Percentiles rank a stretch among this genome's conserved stretches.
phyloP scores from a whole-genome alignment of 2,329 filamentous ascomycete genomes.

The Monosporascus sp. region DNA sequence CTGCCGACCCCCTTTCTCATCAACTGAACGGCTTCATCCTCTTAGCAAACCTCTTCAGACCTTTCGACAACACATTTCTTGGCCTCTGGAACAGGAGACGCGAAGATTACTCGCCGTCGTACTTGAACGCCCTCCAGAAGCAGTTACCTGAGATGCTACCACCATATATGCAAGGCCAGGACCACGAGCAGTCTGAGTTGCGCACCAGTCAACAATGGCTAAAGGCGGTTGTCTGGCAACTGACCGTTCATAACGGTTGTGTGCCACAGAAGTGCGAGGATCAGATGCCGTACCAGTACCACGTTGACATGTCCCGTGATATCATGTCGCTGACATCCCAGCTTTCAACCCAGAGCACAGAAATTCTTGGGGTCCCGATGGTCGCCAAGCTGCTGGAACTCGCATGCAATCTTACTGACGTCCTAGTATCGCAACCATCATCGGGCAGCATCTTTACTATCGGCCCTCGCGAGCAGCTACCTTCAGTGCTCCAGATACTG shows the following conservation, averaged over 20 bases:
- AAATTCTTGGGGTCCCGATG: conserved; percentile 68
- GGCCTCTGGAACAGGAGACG: conserved; percentile 62
- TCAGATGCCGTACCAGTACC: conserved; percentile 58
- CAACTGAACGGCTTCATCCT: conserved; percentile 53
- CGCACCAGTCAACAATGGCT: conserved; percentile 60
- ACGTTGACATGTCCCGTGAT: conserved; percentile 58
- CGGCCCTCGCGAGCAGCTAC: conserved; percentile 69
- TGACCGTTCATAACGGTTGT: conserved; percentile 51
- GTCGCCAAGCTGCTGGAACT: conserved; percentile 80
- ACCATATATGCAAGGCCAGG: conserved; percentile 43
- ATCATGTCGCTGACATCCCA: conserved; percentile 63
- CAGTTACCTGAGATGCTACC: conserved; percentile 54
- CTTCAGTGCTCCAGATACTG: conserved; percentile 62
- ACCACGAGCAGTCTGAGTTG: conserved; percentile 51
- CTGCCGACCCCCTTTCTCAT: conserved; percentile 47
- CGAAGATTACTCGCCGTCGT: conserved; percentile 49
- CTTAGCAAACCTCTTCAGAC: conserved; percentile 58
- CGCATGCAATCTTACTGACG: conserved; percentile 66
- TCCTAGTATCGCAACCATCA: conserved; percentile 60
- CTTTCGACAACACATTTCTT: conserved; percentile 61
- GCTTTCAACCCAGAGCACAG: conserved; percentile 67
- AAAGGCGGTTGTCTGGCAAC: conserved; percentile 58
- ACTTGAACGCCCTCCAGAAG: conserved; percentile 55
- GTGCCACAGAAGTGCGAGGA: conserved; percentile 43
- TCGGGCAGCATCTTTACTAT: conserved; percentile 57